phyloP scores from a whole-genome alignment of 176 grass and related monocot genomes.

The Musa troglodytarum region DNA sequence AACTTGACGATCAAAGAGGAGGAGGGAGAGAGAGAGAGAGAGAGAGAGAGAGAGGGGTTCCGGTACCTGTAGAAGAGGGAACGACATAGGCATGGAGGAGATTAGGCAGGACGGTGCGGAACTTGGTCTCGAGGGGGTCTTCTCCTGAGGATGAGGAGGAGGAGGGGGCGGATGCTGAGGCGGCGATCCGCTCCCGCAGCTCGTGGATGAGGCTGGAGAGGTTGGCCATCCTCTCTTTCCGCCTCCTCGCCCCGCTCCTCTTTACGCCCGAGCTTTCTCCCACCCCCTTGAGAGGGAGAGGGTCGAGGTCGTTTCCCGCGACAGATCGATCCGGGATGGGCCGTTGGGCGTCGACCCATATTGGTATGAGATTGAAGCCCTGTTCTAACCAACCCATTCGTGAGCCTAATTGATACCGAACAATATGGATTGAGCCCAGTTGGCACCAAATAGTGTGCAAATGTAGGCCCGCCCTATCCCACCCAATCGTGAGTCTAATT shows the following conservation, averaged over 20 bases:
- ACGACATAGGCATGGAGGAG: slow-evolving; percentile 74
- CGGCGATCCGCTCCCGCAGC: slow-evolving; percentile 58
- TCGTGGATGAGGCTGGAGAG: slow-evolving; percentile 57
- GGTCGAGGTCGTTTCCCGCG: too few species aligned
- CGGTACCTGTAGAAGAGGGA: slow-evolving; percentile 44
- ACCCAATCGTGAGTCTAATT: too few species aligned
- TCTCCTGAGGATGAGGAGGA: slow-evolving; percentile 26
- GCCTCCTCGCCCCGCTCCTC: neutral
- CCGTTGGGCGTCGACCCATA: too few species aligned
- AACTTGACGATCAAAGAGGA: neutral
- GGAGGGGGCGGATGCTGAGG: slow-evolving; percentile 23
- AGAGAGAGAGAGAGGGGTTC: neutral
- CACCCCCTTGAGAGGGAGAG: too few species aligned
- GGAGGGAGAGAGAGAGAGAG: neutral
- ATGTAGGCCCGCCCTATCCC: too few species aligned
- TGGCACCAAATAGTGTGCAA: too few species aligned
- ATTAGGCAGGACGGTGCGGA: slow-evolving; percentile 64
- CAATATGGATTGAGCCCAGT: too few species aligned
- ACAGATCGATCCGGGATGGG: too few species aligned
- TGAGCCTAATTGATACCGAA: too few species aligned
- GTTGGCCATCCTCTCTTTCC: slow-evolving; percentile 30
- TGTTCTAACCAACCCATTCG: too few species aligned
- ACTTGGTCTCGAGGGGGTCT: slow-evolving; percentile 57
- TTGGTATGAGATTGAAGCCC: too few species aligned
- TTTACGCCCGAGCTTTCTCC: too few species aligned